Evolutionary conservation across 371 early-diverging fungal species (phyloP), one percentile per base, ranked within the genome.

Genomic region (Globomyces sp.): DNA sequence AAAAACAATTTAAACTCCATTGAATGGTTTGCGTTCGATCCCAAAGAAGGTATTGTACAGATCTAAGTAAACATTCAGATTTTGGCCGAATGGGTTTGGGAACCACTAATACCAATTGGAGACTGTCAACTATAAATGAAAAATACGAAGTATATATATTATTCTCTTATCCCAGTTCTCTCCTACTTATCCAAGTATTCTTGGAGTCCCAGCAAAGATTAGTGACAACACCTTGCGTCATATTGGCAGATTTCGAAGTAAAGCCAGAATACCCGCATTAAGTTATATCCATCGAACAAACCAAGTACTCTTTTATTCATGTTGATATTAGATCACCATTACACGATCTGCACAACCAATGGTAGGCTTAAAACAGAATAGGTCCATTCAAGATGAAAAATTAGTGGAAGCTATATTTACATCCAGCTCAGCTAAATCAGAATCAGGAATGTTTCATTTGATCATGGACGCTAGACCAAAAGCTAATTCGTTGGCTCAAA

Each of bases 301-400:
- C n/a, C 92, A 91, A 57, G 66, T 66, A 6, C 13, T 13, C 11
- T 49, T 49, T 11, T 0, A 13, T 24, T 40, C 2, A n/a, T n/a
- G 5, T 44, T 60, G 34, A 48, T 48, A 11, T n/a, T 67, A 90
- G 86, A 89, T 92, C 9, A 87, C 94, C 13, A 94, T 98, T 57
- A 93, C 96, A 39, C 86, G 98, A 45, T 91, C 91, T 11, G 90
- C 93, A 64, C 97, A 98, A 71, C 97, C 98, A 0, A 84, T 98
- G 79, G 93, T 94, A 43, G 99, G 99, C 0, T 81, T 98, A 37
- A 90, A 91, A 67, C 90, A 90, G 72, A 92, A 90, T 63, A 86
- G 99, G 52, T 95, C 94, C 1, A 88, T 94, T 50, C 96, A 98
- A 77, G 99, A 98, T 70, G 99, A 98, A 68, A 94, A 94, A 77